Evolutionary conservation across 2,329 filamentous ascomycete genomes (phyloP), one percentile per base, ranked within the genome.

Genomic region (Neonectria neomacrospora): DNA sequence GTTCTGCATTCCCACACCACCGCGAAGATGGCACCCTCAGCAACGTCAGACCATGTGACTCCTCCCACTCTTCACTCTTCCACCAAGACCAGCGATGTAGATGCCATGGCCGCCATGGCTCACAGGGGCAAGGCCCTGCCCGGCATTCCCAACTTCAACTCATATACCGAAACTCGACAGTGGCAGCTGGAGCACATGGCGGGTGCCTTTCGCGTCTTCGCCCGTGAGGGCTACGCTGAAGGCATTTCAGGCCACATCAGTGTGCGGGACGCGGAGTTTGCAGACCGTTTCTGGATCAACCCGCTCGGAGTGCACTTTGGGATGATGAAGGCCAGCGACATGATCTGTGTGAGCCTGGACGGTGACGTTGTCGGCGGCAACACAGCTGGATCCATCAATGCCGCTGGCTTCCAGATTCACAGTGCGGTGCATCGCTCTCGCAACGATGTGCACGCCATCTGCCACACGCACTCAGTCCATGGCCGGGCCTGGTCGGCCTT

Each of bases 271-370:
- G 74, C 74, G 2, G 62, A 74, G 6, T 53, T 69, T 6, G 64
- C 64, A 3, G 68, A 76, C 23, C 71, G 67, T 1, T 76, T 76
- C 63, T 76, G 74, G 74, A 74, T 75, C 28, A 81, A 91, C 87
- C 77, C 89, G 79, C 45, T 91, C 0, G 88, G 85, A 4, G 81
- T 82, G 14, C 88, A 91, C 73, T 91, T 91, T 70, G 88, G 83
- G 7, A 77, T 88, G 67, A 80, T 91, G 55, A 87, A 85, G 67
- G 86, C 88, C 1, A 83, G 81, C 4, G 88, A 91, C 73, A 87
- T 91, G 85, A 85, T 91, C 52, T 83, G 88, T 42, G 81, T 91
- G 2, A 85, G 91, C 67, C 74, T 76, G 57, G 65, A 75, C 10
- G 89, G 88, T 7, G 83, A 85, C 23, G 82, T 87, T 4, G 81